Base-by-base conservation (phyloP, 139 green algal genomes). In the Ulvella scutata region DNA sequence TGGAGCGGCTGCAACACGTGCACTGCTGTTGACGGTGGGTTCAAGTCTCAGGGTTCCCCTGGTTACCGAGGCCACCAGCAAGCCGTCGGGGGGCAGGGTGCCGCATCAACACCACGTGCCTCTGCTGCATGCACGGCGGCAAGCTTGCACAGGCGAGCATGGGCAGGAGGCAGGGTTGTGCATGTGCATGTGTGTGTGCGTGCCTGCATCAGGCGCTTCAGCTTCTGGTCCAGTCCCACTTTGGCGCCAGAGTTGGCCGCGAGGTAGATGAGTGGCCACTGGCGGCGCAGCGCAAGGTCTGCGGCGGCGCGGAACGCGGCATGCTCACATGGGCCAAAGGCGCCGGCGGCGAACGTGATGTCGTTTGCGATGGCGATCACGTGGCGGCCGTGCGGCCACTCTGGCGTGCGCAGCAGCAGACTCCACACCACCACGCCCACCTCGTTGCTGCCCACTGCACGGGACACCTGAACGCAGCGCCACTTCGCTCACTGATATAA, bases 361-460 rank as follows among this genome's bases (percentile, higher is more conserved):
- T 99, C 95, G 75, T 98, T 98, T 43, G 93, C 91, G 13, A 99
- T 86, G 7, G 94, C 90, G 3, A 99, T 83, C 3, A 94, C 76
- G 34, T 91, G 83, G 28, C 80, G 74, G 33, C 88, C 90, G 73
- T 90, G 82, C 7, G 91, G 89, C 79, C 84, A 96, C 81, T 99
- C 95, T 23, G 89, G 92, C 2, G 93, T 96, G 39, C 81, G 75
- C 59, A 99, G 82, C 1, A 84, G 91, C 51, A 95, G 79, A 17
- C 84, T 62, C 93, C 93, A 99, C 21, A 86, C 91, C 4, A 98
- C 90, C 82, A 99, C 96, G 73, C 92, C 94, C 34, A 92, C 85
- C 43, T 92, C 85, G 77, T 97, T 97, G 39, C 38, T 61, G 4
- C 87, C 88, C 3, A 82, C n/a, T 29, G 77, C 73, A 17, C 85